Evolutionary conservation across 441 rosid genomes (phyloP), one percentile per base, ranked within the genome.

Genomic region (Aquilaria agallochum): DNA sequence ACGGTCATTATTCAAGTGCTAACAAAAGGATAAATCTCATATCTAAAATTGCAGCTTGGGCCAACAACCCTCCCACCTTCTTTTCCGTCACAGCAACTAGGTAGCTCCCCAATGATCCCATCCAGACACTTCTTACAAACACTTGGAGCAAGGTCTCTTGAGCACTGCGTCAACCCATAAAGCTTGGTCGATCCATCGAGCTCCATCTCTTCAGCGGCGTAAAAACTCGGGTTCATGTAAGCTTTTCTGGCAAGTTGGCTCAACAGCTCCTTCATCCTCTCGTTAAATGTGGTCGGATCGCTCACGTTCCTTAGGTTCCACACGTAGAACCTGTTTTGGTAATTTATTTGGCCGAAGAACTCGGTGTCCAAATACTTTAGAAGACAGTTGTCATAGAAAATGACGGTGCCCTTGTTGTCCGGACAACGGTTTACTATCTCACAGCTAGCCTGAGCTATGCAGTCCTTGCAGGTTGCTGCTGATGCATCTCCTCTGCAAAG

Each of bases 401-500:
- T 83, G 58, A 84, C 63, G 0, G 88, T 89, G 3, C 76, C 90
- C 55, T 83, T 89, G 75, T 83, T 74, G 52, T 55, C 12, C 0
- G 88, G 93, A 64, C 96, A 87, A 12, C 55, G 56, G 13, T 64
- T 64, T 9, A 49, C 60, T 11, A 64, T 64, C 52, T 89, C 95
- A 2, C 72, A 33, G 64, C 79, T 63, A 2, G 93, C 96, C 1
- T 85, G 77, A 0, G 60, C 74, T 2, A 85, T 72, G 46, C 92
- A 89, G n/a, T 85, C 67, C 55, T 75, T 63, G 76, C 95, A 87
- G 8, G 81, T 86, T 0, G 74, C 30, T 10, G 72, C 33, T 9
- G 85, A 73, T 60, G 72, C 93, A 56, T 92, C 98, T 0, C 96
- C 96, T 30, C 95, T 75, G 46, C 98, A 89, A 9, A 51, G 83